A percentile compares a stretch with the other conserved stretches of the same genome.
Evolutionary conservation across 2,329 filamentous ascomycete species (phyloP).

Genomic region (Chalara sp.): DNA sequence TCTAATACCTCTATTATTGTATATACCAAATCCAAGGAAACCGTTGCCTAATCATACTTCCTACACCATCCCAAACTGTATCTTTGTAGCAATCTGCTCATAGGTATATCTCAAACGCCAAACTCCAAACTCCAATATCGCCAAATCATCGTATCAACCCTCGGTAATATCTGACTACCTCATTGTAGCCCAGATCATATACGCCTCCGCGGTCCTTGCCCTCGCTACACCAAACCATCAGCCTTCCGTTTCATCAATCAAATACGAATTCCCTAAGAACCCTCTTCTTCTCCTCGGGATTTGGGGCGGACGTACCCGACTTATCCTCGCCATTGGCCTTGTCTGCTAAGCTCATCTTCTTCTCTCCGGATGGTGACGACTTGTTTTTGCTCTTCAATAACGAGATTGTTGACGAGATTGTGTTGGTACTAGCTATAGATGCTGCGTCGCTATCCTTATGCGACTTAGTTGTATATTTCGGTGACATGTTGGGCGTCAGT

Average conservation of each 20-base stretch:
- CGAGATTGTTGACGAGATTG: conserved; percentile 18
- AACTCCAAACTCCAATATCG: conserved; percentile 3
- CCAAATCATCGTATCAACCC: conserved; percentile 1
- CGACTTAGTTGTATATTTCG: neutral
- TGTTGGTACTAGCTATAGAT: conserved; percentile 20
- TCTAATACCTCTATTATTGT: conserved; percentile 32
- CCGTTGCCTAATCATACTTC: neutral
- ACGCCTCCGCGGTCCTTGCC: conserved; percentile 19
- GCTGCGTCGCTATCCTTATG: conserved; percentile 12
- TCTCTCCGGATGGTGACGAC: conserved; percentile 8
- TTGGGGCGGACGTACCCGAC: conserved; percentile 7
- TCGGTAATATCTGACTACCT: conserved; percentile 1
- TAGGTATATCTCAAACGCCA: neutral
- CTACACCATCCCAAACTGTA: too few relatives aligned
- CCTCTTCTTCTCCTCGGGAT: neutral
- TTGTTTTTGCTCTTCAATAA: conserved; percentile 17
- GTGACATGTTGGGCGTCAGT: too few relatives aligned
- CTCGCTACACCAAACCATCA: conserved; percentile 12
- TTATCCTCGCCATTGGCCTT: conserved; percentile 5
- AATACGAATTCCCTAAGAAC: too few relatives aligned
- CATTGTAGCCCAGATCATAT: conserved; percentile 14
- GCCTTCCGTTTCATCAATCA: conserved; percentile 1
- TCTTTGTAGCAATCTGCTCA: neutral
- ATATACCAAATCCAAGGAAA: conserved; percentile 2
- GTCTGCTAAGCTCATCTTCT: neutral